Conservation (phyloP, 148 eudicot genomes). For the Linanthus parryae region DNA sequence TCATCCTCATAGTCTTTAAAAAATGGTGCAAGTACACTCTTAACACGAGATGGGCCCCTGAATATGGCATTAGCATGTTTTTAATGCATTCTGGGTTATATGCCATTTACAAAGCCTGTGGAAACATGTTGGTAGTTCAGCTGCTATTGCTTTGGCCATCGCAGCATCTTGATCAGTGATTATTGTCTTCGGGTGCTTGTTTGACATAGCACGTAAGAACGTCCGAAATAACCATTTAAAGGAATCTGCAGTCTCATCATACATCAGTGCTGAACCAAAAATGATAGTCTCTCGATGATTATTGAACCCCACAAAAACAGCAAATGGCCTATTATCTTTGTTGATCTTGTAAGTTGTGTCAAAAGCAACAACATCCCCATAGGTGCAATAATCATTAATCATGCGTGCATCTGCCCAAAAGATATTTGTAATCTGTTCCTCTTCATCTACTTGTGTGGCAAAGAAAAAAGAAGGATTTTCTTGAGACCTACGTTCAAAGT, state of each 20-base stretch:
- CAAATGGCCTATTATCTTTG: not conserved
- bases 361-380: constrained; percentile 2
- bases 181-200: constrained; percentile 31
- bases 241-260: constrained; percentile 4
- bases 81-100: constrained; percentile 18
- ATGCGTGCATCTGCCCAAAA: not conserved
- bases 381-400: not conserved
- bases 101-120: constrained; percentile 32
- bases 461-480: constrained; percentile 8
- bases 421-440: not conserved
- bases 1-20: too few relatives aligned
- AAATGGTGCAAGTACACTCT: constrained; percentile 14
- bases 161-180: constrained; percentile 18
- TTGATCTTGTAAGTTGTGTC: not conserved
- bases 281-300: not conserved
- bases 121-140: constrained; percentile 16
- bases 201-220: constrained; percentile 18
- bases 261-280: not conserved
- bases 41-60: too few relatives aligned
- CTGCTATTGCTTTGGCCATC: constrained; percentile 16
- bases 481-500: constrained; percentile 1
- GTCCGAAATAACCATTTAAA: constrained; percentile 32
- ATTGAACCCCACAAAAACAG: not conserved
- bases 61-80: too few relatives aligned
- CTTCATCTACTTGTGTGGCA: constrained; percentile 1